Evolutionary conservation across 805 yeast species (phyloP), one percentile per base, ranked within the genome.

Genomic region (Wickerhamiella allomyrinae): DNA sequence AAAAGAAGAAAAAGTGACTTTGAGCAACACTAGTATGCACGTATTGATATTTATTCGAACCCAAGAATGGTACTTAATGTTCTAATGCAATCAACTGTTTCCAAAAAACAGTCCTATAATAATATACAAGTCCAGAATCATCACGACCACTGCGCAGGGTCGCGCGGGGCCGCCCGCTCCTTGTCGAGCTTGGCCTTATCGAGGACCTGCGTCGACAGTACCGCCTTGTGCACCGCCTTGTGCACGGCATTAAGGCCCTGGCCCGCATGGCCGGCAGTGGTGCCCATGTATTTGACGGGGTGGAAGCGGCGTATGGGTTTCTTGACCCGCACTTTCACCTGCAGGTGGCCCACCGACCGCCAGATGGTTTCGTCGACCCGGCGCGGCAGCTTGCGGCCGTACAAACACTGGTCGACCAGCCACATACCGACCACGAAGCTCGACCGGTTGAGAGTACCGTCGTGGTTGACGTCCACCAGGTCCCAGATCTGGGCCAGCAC

Each of bases 401-500:
- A 91, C 11, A 91, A 66, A 56, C 95, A 83, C 61, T 91, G 98
- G 59, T 91, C 99, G 2, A 91, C 87, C 4, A 87, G 61, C 98
- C 98, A 91, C 81, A 83, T 87, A 0, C 98, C 98, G n/a, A 87
- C 89, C 24, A 89, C 63, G 53, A 91, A 91, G 48, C 87, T 89
- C 29, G 76, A 78, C 47, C 83, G 73, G 50, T 77, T 79, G 42
- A 91, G 63, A 1, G 82, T 73, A 0, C 94, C 94, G 57, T 81
- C 91, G 29, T 51, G 49, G 43, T 55, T 52, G 9, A 57, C 49
- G 50, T 63, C 66, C 19, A 87, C 89, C 52, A 79, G 66, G 38
- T 75, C 72, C 85, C 85, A 84, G 22, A 78, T 77, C 39, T 73
- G 70, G 20, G 63, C 66, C 24, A 82, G 57, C 0, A 74, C 68